Base-by-base conservation (phyloP, 257 asterid species). In the Petunia secreta region DNA sequence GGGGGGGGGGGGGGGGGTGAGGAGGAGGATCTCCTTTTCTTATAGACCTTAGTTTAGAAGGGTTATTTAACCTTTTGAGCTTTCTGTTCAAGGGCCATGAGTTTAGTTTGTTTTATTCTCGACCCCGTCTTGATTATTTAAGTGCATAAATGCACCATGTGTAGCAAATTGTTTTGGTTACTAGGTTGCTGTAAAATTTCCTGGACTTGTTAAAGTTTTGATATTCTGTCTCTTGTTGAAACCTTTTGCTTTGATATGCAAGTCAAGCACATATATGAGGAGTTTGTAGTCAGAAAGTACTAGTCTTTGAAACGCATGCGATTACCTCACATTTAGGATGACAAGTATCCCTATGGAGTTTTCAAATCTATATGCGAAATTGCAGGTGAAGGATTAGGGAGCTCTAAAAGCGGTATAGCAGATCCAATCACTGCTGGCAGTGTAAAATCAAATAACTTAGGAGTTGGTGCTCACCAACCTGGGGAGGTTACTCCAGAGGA, bases 351-450 rank as follows among this genome's bases (percentile, higher is more conserved):
- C 9, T 34, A 48, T 48, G 77, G 77, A 71, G 77, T 71, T 13
- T 41, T 46, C n/a, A n/a, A 34, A 71, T 71, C 60, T 71, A 34
- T 11, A 48, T 34, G 43, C 1, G 77, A 8, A 48, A 80, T 36
- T 85, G 82, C 90, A 94, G 96, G 98, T 46, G 96, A 93, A 88
- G 98, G 98, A 59, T 90, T 94, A 83, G 98, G 98, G 41, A 92
- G 98, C 88, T 91, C 98, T 40, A 88, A 82, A 82, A 89, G 91
- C 76, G 98, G 98, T 53, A 94, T 94, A 68, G 91, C 97, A 43
- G 92, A 90, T 80, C 98, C 98, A 9, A 92, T 94, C 34, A 82
- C 86, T 85, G 97, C 98, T 3, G 96, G 97, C 67, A 94, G 83
- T 68, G 93, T 94, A 66, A 94, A 92, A 79, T 85, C 88, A 77